Percentiles rank a stretch among this genome's conserved stretches.
Evolutionary conservation across 2,329 filamentous ascomycete genomes (phyloP).

Genomic region (Ophiocordyceps australis): DNA sequence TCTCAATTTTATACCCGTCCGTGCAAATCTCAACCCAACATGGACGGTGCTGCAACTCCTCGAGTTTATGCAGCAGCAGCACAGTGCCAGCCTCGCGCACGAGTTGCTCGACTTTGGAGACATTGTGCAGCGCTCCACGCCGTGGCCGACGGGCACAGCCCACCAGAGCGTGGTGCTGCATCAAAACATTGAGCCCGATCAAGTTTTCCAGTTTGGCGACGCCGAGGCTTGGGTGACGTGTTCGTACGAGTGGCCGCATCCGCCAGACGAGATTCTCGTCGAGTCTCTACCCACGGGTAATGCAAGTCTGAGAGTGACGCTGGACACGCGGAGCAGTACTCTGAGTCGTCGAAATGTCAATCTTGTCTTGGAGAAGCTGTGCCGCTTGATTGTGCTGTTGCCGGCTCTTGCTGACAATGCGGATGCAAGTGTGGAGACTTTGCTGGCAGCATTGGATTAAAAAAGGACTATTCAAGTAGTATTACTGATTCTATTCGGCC

Average conservation of each 20-base stretch:
- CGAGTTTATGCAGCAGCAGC: constrained; percentile 19
- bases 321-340: constrained; percentile 2
- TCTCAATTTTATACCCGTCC: constrained; percentile 21
- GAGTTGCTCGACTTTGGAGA: constrained; percentile 8
- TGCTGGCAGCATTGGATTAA: not conserved
- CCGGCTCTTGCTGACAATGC: not conserved
- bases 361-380: not conserved
- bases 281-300: constrained; percentile 1
- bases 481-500: too few species aligned
- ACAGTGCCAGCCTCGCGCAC: constrained; percentile 10
- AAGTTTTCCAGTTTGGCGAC: constrained; percentile 20
- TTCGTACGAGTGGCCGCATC: constrained; percentile 3
- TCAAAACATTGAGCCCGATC: constrained; percentile 37
- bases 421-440: not conserved
- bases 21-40: constrained; percentile 13
- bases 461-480: too few species aligned
- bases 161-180: constrained; percentile 22
- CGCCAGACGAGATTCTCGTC: constrained; percentile 3
- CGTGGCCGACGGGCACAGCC: constrained; percentile 12
- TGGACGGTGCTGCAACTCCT: constrained; percentile 18
- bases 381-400: not conserved
- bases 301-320: constrained; percentile 1
- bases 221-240: constrained; percentile 4
- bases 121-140: constrained; percentile 7
- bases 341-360: constrained; percentile 1